A percentile compares a stretch with the other conserved stretches of the same genome.
Conservation (phyloP, 768 basidiomycete genomes). For the Suillus cothurnatus region DNA sequence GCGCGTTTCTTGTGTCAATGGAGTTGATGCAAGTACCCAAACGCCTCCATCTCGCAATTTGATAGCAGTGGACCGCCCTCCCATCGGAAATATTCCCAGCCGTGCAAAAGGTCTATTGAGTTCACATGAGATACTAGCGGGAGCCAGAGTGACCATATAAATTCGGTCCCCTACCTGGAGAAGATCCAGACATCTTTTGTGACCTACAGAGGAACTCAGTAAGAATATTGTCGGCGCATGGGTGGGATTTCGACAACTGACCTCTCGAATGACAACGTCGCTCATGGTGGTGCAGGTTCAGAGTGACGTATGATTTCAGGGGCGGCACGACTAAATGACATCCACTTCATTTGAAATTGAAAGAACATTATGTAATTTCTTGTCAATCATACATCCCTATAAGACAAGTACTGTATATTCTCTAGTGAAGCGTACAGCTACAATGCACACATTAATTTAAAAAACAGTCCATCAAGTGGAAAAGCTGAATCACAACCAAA, state of each 20-base stretch:
- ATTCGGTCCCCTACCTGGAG: slow-evolving; percentile 46
- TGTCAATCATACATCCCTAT: not conserved
- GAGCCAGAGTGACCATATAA: not conserved
- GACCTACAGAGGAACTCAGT: slow-evolving; percentile 35
- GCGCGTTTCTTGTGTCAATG: slow-evolving; percentile 67
- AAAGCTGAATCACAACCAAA: not conserved
- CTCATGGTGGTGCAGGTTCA: slow-evolving; percentile 19
- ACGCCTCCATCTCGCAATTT: slow-evolving; percentile 67
- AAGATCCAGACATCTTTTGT: slow-evolving; percentile 63
- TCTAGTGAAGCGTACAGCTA: not conserved
- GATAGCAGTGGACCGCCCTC: slow-evolving; percentile 84
- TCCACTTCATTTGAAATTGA: not conserved
- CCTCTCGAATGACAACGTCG: slow-evolving; percentile 48
- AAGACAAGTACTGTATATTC: not conserved
- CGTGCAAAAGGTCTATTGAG: slow-evolving; percentile 63
- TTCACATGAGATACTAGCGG: slow-evolving; percentile 7
- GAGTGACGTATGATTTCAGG: not conserved
- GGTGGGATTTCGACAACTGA: slow-evolving; percentile 18
- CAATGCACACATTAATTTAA: not conserved
- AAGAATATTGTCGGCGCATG: not conserved
- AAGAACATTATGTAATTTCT: not conserved
- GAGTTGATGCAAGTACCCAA: slow-evolving; percentile 84
- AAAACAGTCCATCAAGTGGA: not conserved
- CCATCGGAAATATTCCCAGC: slow-evolving; percentile 69
- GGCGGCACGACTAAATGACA: not conserved